These are phyloP conservation scores for Calonectria pauciramosa DNA, from an alignment of 2,329 filamentous ascomycete genomes.

Conservation along the genomic window DNA sequence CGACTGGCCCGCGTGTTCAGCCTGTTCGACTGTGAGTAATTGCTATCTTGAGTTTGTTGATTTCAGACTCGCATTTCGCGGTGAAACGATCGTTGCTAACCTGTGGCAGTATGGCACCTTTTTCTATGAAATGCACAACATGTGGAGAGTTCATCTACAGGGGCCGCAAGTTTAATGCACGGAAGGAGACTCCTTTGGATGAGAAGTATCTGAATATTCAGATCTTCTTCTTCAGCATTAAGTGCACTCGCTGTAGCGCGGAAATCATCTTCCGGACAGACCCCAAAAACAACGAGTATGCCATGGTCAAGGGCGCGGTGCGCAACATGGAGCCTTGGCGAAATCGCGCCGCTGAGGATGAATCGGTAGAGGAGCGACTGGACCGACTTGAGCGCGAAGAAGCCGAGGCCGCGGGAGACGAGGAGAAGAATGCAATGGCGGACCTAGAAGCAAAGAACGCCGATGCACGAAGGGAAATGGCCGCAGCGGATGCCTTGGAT, in stretches of 20 bases:
- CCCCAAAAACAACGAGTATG: slow-evolving; percentile 94
- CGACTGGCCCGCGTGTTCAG: slow-evolving; percentile 83
- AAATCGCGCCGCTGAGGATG: slow-evolving; percentile 71
- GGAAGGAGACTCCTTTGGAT: slow-evolving; percentile 90
- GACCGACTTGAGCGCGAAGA: slow-evolving; percentile 87
- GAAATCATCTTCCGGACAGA: slow-evolving; percentile 97
- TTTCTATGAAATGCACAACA: slow-evolving; percentile 59
- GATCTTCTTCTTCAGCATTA: slow-evolving; percentile 86
- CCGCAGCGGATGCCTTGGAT: slow-evolving; percentile 93
- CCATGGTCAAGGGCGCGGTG: slow-evolving; percentile 83
- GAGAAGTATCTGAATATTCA: slow-evolving; percentile 91
- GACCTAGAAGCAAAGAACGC: slow-evolving; percentile 94
- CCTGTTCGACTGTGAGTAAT: slow-evolving; percentile 76
- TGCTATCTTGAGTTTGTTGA: not conserved
- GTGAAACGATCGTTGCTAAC: not conserved
- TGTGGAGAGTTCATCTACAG: slow-evolving; percentile 88
- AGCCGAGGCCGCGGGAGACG: slow-evolving; percentile 70
- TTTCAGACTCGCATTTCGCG: not conserved
- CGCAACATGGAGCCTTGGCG: slow-evolving; percentile 96
- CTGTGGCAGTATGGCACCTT: slow-evolving; percentile 68
- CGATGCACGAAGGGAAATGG: slow-evolving; percentile 96
- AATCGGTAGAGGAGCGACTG: slow-evolving; percentile 89
- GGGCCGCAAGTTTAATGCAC: slow-evolving; percentile 94
- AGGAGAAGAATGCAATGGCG: slow-evolving; percentile 92
- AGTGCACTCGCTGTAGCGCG: slow-evolving; percentile 86